phyloP scores from a whole-genome alignment of 2,329 filamentous ascomycete genomes.

The Colletotrichum sojae region DNA sequence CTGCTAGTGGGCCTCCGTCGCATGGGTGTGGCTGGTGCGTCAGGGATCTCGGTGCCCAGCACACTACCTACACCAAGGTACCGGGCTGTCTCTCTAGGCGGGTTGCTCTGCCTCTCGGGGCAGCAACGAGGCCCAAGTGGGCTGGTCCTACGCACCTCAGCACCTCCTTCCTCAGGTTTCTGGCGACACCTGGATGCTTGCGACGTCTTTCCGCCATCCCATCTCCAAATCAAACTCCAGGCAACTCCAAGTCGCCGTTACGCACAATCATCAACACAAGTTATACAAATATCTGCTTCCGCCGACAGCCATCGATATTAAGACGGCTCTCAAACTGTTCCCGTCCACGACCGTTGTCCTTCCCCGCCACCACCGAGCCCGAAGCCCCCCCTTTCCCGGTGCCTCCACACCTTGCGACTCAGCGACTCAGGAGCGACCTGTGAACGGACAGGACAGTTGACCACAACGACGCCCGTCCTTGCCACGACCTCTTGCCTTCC shows the following conservation, averaged over 20 bases:
- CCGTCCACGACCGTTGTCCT: conserved; percentile 10
- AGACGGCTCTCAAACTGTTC: conserved; percentile 12
- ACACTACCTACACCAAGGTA: background rate
- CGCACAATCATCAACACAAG: conserved; percentile 1
- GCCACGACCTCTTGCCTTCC: conserved; percentile 9
- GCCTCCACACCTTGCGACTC: conserved; percentile 37
- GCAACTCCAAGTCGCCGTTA: conserved; percentile 4
- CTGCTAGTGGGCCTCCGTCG: conserved; percentile 5
- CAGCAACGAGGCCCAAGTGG: background rate
- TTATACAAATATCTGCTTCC: conserved; percentile 25
- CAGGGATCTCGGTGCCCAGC: conserved; percentile 29
- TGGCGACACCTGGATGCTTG: conserved; percentile 28
- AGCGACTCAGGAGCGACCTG: conserved; percentile 40
- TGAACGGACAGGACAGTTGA: conserved; percentile 39
- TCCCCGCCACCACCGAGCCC: conserved; percentile 17
- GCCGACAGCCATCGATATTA: conserved; percentile 11
- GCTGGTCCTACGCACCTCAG: background rate
- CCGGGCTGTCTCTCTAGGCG: conserved; percentile 13
- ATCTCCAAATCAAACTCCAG: conserved; percentile 12
- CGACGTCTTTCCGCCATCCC: conserved; percentile 37
- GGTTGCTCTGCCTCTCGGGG: background rate
- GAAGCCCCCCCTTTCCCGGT: conserved; percentile 20
- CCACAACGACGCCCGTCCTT: conserved; percentile 29
- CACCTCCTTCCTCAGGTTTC: conserved; percentile 21
- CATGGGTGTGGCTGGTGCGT: conserved; percentile 39